phyloP scores from a whole-genome alignment of 352 stramenopile species.

The Globisporangium irregulare region DNA sequence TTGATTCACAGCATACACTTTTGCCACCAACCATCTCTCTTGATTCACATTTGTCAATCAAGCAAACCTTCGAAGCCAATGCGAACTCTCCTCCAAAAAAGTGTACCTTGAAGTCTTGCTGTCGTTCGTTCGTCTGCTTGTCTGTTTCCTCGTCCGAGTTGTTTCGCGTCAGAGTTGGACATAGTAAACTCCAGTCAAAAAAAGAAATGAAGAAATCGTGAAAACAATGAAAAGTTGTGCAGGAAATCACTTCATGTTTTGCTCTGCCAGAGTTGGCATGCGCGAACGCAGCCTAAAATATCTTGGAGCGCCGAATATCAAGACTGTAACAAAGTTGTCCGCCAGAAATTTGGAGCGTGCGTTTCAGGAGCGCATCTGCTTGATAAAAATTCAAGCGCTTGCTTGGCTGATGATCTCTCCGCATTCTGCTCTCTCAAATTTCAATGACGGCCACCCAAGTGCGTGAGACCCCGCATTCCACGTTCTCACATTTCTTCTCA shows the following conservation, averaged over 20 bases:
- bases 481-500: background rate
- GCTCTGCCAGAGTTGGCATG: too few species aligned
- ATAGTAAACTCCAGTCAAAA: too few species aligned
- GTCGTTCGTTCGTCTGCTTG: background rate
- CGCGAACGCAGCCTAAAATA: too few species aligned
- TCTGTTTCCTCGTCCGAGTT: too few species aligned
- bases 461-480: background rate
- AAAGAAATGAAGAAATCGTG: too few species aligned
- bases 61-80: too few species aligned
- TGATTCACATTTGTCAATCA: background rate
- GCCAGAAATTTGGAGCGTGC: background rate
- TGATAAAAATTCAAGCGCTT: background rate
- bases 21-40: background rate
- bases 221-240: too few species aligned
- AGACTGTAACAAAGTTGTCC: background rate
- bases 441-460: too few species aligned
- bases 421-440: background rate
- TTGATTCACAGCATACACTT: background rate
- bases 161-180: too few species aligned
- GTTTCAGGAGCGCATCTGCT: background rate
- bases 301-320: too few species aligned
- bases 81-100: background rate
- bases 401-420: background rate
- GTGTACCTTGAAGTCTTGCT: constrained; percentile 6
- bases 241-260: too few species aligned